A percentile compares a stretch with the other conserved stretches of the same genome.
Conservation (phyloP, 208 protist species). For the Leishmania gerbilli region DNA sequence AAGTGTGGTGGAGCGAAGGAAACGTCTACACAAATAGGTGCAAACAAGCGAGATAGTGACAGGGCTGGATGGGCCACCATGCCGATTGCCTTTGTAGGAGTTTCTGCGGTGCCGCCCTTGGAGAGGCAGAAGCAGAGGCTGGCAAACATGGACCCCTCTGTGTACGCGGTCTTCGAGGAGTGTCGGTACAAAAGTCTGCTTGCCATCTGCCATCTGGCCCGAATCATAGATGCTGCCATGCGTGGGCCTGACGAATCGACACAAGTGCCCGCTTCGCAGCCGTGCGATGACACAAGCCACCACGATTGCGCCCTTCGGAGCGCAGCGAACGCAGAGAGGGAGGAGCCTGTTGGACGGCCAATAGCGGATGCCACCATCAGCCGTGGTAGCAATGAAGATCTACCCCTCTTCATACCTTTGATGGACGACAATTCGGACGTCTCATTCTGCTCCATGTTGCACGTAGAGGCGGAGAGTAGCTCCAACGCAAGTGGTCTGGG, state of each 20-base stretch:
- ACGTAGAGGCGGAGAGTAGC: conserved; percentile 9
- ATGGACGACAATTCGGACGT: neutral
- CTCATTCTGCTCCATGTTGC: conserved; percentile 5
- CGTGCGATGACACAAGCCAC: neutral
- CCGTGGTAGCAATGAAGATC: neutral
- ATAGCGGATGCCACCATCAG: neutral
- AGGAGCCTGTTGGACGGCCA: neutral
- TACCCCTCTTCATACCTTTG: conserved; percentile 15
- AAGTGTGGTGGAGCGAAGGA: neutral
- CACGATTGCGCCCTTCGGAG: neutral
- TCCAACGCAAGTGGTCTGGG: neutral
- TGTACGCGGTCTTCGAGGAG: conserved; percentile 21
- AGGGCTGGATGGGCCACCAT: neutral
- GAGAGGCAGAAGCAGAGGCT: neutral
- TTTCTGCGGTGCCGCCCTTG: neutral
- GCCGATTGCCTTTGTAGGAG: neutral
- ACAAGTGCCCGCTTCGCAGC: neutral
- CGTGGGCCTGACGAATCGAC: conserved; percentile 9
- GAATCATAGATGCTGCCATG: conserved; percentile 14
- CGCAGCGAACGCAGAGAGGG: neutral
- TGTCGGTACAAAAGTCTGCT: conserved; percentile 20
- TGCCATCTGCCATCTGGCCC: neutral
- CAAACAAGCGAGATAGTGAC: neutral
- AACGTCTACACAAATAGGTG: neutral
- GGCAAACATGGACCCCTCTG: conserved; percentile 6